phyloP scores from a whole-genome alignment of 73 alveolate genomes.

The Breviolum minutum region DNA sequence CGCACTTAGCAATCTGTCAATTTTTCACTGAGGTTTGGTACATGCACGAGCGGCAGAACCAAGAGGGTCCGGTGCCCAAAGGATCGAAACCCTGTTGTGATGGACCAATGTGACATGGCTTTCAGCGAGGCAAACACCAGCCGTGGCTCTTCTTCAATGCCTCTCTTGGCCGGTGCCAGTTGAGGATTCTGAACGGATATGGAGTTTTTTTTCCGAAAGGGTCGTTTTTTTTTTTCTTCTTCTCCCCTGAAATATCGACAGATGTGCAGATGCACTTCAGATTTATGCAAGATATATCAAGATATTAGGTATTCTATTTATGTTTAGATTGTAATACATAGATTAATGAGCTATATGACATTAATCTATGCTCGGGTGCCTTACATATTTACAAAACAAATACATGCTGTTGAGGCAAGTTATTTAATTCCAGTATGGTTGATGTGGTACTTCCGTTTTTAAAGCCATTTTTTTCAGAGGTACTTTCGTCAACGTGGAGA shows the following conservation, averaged over 20 bases:
- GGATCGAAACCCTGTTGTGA: neutral
- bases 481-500: slow-evolving; percentile 93
- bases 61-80: slow-evolving; percentile 38
- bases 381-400: no score
- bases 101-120: neutral
- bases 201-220: no score
- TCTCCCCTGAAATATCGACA: neutral
- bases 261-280: neutral
- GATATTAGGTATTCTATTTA: no score
- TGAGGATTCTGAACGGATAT: no score
- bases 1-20: neutral
- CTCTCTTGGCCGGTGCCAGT: slow-evolving; percentile 76
- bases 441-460: no score
- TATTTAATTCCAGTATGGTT: no score
- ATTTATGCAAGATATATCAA: no score
- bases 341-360: no score
- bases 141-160: slow-evolving; percentile 94
- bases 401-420: no score
- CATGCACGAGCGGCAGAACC: slow-evolving; percentile 95
- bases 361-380: no score
- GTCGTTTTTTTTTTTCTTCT: no score
- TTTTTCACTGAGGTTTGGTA: slow-evolving; percentile 57
- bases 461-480: slow-evolving; percentile 18
- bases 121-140: slow-evolving; percentile 72
- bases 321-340: no score